Conservation (phyloP, 2,329 filamentous ascomycete species). For the Alternaria conjuncta region DNA sequence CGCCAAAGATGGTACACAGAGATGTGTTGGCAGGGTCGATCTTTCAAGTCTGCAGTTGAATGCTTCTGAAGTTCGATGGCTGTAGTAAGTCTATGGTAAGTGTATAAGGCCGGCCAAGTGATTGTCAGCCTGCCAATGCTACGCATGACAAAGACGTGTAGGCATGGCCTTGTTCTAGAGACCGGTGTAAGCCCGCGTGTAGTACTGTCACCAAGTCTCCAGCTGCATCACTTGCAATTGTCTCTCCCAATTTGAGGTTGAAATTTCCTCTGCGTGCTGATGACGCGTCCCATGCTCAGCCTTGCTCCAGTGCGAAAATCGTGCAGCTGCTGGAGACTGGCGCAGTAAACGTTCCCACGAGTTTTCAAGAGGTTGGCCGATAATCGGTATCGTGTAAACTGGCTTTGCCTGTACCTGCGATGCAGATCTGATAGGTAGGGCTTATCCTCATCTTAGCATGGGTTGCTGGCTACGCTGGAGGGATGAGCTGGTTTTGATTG, state of each 20-base stretch:
- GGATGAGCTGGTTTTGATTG: slow-evolving; percentile 2
- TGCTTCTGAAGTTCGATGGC: not conserved
- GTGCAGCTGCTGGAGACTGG: not conserved
- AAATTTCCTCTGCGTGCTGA: not conserved
- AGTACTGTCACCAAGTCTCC: not conserved
- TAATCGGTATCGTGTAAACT: not conserved
- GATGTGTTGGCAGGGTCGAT: not conserved
- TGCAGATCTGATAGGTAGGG: slow-evolving; percentile 1
- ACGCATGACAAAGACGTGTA: not conserved
- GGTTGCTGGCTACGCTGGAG: slow-evolving; percentile 1
- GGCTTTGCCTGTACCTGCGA: not conserved
- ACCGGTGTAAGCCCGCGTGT: slow-evolving; percentile 6
- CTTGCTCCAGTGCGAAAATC: not conserved
- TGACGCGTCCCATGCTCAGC: slow-evolving; percentile 6
- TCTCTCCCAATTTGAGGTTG: not conserved
- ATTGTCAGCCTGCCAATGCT: slow-evolving; percentile 2
- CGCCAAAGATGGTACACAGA: not conserved
- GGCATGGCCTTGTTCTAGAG: not conserved
- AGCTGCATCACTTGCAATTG: not conserved
- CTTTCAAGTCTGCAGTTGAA: not conserved
- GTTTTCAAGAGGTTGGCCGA: slow-evolving; percentile 1
- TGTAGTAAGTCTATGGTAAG: not conserved
- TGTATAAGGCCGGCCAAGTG: slow-evolving; percentile 12
- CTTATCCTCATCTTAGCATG: not conserved
- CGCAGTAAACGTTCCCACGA: slow-evolving; percentile 5